These are phyloP conservation scores for Drechmeria coniospora DNA, from an alignment of 2,329 filamentous ascomycete genomes.

Conservation along the genomic window DNA sequence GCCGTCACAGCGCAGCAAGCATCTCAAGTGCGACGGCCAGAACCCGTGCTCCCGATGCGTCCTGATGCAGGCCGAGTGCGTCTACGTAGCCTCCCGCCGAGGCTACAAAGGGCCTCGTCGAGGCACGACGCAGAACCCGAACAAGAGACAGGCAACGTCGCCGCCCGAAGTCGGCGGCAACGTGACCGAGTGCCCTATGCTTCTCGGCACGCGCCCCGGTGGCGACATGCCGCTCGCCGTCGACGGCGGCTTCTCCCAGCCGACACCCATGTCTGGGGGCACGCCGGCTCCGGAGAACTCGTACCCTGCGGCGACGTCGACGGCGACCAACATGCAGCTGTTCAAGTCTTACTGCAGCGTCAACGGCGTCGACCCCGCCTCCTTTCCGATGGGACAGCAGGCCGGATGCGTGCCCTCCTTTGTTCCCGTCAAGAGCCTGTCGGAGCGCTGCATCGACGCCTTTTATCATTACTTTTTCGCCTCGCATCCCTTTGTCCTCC, in stretches of 20 bases:
- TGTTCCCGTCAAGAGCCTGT: slow-evolving; percentile 18
- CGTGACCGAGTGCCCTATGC: slow-evolving; percentile 24
- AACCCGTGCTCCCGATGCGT: slow-evolving; percentile 56
- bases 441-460: slow-evolving; percentile 39
- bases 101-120: slow-evolving; percentile 50
- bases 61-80: slow-evolving; percentile 42
- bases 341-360: slow-evolving; percentile 17
- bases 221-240: slow-evolving; percentile 2
- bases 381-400: slow-evolving; percentile 7
- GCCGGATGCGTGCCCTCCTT: slow-evolving; percentile 6
- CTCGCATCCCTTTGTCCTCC: slow-evolving; percentile 42
- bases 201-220: slow-evolving; percentile 10
- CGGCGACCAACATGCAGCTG: slow-evolving; percentile 20
- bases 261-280: slow-evolving; percentile 3
- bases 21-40: slow-evolving; percentile 61
- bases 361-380: slow-evolving; percentile 10
- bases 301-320: slow-evolving; percentile 8
- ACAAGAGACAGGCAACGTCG: slow-evolving; percentile 35
- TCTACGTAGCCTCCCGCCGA: slow-evolving; percentile 59
- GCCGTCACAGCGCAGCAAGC: slow-evolving; percentile 39
- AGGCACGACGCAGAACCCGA: slow-evolving; percentile 25
- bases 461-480: slow-evolving; percentile 44
- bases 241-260: slow-evolving; percentile 3
- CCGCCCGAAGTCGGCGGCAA: slow-evolving; percentile 9
- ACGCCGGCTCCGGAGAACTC: slow-evolving; percentile 1